These are phyloP conservation scores for Exophiala xenobiotica DNA, from an alignment of 2,329 filamentous ascomycete genomes.

Conservation along the genomic window DNA sequence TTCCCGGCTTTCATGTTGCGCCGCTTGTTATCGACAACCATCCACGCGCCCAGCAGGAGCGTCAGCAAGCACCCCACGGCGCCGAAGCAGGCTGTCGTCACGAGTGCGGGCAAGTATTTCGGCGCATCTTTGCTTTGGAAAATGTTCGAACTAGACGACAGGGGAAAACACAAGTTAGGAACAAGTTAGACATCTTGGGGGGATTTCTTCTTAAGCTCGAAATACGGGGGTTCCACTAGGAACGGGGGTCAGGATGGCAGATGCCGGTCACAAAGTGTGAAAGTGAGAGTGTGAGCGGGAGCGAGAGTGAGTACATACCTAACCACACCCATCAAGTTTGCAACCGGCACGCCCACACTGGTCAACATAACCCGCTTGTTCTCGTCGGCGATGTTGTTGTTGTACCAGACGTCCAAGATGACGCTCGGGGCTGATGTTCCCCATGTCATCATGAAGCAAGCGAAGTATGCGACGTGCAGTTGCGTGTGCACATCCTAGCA, in stretches of 20 bases:
- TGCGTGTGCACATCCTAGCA: slow-evolving; percentile 52
- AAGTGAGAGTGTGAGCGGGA: not conserved
- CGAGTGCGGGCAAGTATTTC: slow-evolving; percentile 65
- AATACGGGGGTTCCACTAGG: too few species aligned
- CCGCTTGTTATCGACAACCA: slow-evolving; percentile 64
- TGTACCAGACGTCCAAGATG: slow-evolving; percentile 70
- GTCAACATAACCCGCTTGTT: slow-evolving; percentile 69
- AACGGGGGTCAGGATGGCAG: too few species aligned
- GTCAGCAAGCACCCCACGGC: slow-evolving; percentile 58
- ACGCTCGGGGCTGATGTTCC: slow-evolving; percentile 73
- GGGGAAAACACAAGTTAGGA: too few species aligned
- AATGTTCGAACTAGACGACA: slow-evolving; percentile 57
- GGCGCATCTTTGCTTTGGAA: slow-evolving; percentile 65
- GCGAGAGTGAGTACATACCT: slow-evolving; percentile 21
- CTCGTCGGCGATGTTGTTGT: slow-evolving; percentile 79
- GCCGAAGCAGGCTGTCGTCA: slow-evolving; percentile 65
- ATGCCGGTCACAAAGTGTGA: too few species aligned
- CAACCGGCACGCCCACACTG: slow-evolving; percentile 69
- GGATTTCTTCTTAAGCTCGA: too few species aligned
- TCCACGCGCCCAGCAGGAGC: slow-evolving; percentile 58
- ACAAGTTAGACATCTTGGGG: too few species aligned
- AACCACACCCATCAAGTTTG: slow-evolving; percentile 74
- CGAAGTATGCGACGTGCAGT: slow-evolving; percentile 69
- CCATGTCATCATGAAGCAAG: slow-evolving; percentile 80
- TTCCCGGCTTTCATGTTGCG: slow-evolving; percentile 59